Base-by-base conservation (phyloP, 2,329 filamentous ascomycete genomes). In the Xylariaceae sp. region DNA sequence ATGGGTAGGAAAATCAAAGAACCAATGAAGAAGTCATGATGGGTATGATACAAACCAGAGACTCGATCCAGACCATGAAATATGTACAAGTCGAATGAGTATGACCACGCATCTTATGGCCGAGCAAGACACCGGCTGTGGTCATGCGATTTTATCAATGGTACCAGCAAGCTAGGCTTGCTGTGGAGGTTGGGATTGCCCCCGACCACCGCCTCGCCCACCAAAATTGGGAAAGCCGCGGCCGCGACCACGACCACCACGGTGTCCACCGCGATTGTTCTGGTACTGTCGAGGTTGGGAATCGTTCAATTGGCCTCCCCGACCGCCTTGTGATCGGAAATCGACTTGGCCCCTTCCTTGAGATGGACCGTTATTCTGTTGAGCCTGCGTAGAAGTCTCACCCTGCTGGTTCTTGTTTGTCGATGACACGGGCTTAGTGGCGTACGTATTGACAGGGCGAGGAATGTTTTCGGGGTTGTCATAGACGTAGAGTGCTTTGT, bases 401-500 rank as follows among this genome's bases (percentile, higher is more conserved):
- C 55, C 64, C 60, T 59, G 70, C 15, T 64, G 63, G 58, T 63
- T 27, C 30, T 60, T 63, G n/a, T 63, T 49, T 36, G 59, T 53
- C 6, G 64, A 50, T 10, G 46, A n/a, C n/a, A n/a, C 44, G 23
- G 36, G 21, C 18, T 50, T 64, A 2, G 64, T 44, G 46, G 64
- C 66, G 57, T 81, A 75, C 59, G 77, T 82, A 40, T 81, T 81
- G 60, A 84, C 77, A 9, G 94, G 94, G 27, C 92, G 86, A 44
- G 95, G 94, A 65, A 99, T 97, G 53, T 82, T 93, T 68, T 99
- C 93, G 1, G 94, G 94, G 59, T 92, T 90, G 59, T 99, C 95
- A 73, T 99, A 99, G 45, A 99, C 94, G 71, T 99, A 99, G 30
- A 99, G 85, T 60, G 89, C 95, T 83, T 97, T 97, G 79, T 99